These are phyloP conservation scores for Xylaria acuta DNA, from an alignment of 495 filamentous ascomycete genomes.

Conservation along the genomic window DNA sequence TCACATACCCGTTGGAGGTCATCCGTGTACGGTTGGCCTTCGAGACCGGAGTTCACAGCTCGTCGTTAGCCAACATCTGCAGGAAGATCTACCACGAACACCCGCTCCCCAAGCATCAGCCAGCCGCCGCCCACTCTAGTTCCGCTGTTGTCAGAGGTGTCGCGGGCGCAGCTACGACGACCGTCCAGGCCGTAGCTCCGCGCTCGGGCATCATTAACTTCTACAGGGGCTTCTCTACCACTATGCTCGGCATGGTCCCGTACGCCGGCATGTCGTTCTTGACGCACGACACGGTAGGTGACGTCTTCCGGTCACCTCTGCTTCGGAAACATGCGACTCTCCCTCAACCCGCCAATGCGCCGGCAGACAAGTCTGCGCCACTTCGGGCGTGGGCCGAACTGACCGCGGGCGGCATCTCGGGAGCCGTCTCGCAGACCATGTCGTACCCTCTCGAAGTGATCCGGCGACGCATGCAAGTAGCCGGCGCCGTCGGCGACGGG, in stretches of 20 bases:
- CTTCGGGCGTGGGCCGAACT: slow-evolving; percentile 84
- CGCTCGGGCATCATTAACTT: slow-evolving; percentile 82
- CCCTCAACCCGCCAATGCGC: slow-evolving; percentile 49
- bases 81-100: slow-evolving; percentile 83
- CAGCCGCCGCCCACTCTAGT: slow-evolving; percentile 17
- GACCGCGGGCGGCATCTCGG: slow-evolving; percentile 80
- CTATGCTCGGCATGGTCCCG: slow-evolving; percentile 90
- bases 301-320: slow-evolving; percentile 72
- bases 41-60: slow-evolving; percentile 76
- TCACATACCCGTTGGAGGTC: slow-evolving; percentile 93
- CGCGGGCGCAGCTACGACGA: slow-evolving; percentile 36
- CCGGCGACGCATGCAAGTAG: slow-evolving; percentile 92
- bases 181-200: slow-evolving; percentile 53
- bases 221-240: slow-evolving; percentile 91
- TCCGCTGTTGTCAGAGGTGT: slow-evolving; percentile 27
- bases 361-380: slow-evolving; percentile 65
- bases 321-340: slow-evolving; percentile 72
- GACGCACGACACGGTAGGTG: slow-evolving; percentile 86
- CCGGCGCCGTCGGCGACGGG: slow-evolving; percentile 90
- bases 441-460: slow-evolving; percentile 95
- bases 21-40: slow-evolving; percentile 92
- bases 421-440: slow-evolving; percentile 85
- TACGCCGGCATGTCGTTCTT: slow-evolving; percentile 98
- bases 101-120: slow-evolving; percentile 36
- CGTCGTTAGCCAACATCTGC: slow-evolving; percentile 74